These are phyloP conservation scores for Ganoderma lucidum DNA, from an alignment of 1,284 basidiomycete genomes.

Conservation along the genomic window DNA sequence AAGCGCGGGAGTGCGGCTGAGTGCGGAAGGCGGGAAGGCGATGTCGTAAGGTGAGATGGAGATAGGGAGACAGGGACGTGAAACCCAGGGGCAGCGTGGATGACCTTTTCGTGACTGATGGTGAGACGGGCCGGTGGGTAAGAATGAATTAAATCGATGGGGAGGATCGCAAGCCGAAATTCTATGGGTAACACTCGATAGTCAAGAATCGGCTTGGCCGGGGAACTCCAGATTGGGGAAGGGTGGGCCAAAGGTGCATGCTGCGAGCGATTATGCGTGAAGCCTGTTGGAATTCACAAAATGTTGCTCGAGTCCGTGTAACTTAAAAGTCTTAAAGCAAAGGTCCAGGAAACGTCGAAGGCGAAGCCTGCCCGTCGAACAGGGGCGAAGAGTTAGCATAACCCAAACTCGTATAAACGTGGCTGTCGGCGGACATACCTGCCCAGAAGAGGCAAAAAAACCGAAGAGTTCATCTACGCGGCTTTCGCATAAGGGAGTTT, in stretches of 20 bases:
- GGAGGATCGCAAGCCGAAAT: background rate
- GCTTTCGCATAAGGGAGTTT: background rate
- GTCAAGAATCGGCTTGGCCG: background rate
- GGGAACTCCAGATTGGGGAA: background rate
- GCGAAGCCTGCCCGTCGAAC: background rate
- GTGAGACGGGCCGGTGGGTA: background rate
- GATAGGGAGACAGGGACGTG: background rate
- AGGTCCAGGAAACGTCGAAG: slow-evolving; percentile 1
- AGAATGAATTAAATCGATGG: background rate
- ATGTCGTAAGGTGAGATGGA: background rate
- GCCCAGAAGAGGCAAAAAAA: background rate
- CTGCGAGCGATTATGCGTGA: no score
- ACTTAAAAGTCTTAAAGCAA: background rate
- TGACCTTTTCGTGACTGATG: background rate
- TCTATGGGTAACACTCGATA: background rate
- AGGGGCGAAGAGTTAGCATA: background rate
- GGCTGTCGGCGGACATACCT: slow-evolving; percentile 1
- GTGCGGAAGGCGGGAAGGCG: background rate
- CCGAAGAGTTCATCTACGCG: background rate
- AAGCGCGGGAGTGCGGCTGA: background rate
- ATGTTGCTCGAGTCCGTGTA: background rate
- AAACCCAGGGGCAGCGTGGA: background rate
- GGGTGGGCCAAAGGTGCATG: background rate
- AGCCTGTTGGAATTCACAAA: background rate
- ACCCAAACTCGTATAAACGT: background rate